These are phyloP conservation scores for Eleusine indica DNA, from an alignment of 176 grass and related monocot species.

Conservation along the genomic window DNA sequence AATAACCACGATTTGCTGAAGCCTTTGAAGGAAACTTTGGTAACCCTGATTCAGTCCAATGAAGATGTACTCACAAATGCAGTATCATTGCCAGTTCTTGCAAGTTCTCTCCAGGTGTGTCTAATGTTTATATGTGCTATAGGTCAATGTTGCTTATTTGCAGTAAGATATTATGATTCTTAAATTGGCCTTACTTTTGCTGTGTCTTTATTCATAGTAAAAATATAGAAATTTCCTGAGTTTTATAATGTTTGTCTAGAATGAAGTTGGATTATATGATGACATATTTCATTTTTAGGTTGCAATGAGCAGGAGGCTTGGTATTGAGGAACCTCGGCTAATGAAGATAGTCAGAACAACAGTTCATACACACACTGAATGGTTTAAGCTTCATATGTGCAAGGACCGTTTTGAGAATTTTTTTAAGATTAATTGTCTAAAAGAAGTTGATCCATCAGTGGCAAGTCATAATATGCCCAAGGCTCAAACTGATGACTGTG, in stretches of 20 bases:
- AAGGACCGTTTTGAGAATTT: slow-evolving; percentile 94
- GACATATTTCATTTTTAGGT: slow-evolving; percentile 59
- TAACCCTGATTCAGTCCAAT: slow-evolving; percentile 69
- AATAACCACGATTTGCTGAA: slow-evolving; percentile 81
- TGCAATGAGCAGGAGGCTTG: slow-evolving; percentile 93
- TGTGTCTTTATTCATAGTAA: neutral
- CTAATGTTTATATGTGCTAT: slow-evolving; percentile 14
- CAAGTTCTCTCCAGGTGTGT: slow-evolving; percentile 86
- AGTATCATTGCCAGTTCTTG: slow-evolving; percentile 75
- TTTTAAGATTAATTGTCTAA: slow-evolving; percentile 90
- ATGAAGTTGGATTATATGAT: slow-evolving; percentile 19
- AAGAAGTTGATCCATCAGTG: slow-evolving; percentile 64
- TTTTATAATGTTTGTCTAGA: slow-evolving; percentile 7
- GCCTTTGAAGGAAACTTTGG: slow-evolving; percentile 97
- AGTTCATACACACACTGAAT: slow-evolving; percentile 84
- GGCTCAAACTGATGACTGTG: slow-evolving; percentile 56
- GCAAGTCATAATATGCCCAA: slow-evolving; percentile 43
- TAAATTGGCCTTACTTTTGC: neutral
- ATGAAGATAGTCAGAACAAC: slow-evolving; percentile 93
- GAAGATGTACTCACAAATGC: slow-evolving; percentile 68
- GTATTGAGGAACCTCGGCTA: slow-evolving; percentile 94
- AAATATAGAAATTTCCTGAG: neutral
- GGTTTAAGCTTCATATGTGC: slow-evolving; percentile 99
- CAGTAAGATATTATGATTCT: neutral
- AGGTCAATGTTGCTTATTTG: slow-evolving; percentile 21